Evolutionary conservation across 768 basidiomycete genomes (phyloP), one percentile per base, ranked within the genome.

Genomic region (Kwoniella dejecticola): DNA sequence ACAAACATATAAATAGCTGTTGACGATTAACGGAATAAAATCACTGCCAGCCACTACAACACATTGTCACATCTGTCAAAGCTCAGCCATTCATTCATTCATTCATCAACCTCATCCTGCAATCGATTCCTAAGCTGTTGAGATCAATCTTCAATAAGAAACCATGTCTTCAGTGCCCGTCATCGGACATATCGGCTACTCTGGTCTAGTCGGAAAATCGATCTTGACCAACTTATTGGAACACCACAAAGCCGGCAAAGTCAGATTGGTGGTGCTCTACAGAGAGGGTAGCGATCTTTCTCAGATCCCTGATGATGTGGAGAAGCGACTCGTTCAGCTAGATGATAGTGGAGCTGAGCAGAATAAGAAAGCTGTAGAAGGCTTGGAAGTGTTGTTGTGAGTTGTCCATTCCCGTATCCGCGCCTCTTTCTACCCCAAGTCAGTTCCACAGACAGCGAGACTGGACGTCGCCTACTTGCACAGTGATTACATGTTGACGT

Each of bases 231-330:
- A 42, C 21, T 31, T 61, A 7, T 17, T 54, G 8, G 40, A 53
- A 29, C 30, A 23, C 15, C 31, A 61, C 21, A 30, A 61, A 6
- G 8, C 10, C 4, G 60, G 60, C 5, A 19, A 45, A 24, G 30
- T 54, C 4, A 53, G 40, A 31, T 23, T 61, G 12, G 33, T 61
- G 11, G 24, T 61, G 17, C 52, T 61, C 23, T 52, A 61, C 24
- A 11, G 60, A 36, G 40, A 61, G 8, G 60, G 48, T 11, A 46
- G 41, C 23, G 48, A 61, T 33, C n/a, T 54, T 26, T 61, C 60
- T 4, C 26, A 15, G 15, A 38, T 61, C 15, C 60, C 60, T 4
- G 26, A 61, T 17, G 44, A 29, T 21, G 44, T 57, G 7, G 55
- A 62, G 13, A 50, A 54, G 13, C 48, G 55, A 27, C 11, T 48